Conservation (phyloP, 768 basidiomycete genomes). For the Suillus sp. region DNA sequence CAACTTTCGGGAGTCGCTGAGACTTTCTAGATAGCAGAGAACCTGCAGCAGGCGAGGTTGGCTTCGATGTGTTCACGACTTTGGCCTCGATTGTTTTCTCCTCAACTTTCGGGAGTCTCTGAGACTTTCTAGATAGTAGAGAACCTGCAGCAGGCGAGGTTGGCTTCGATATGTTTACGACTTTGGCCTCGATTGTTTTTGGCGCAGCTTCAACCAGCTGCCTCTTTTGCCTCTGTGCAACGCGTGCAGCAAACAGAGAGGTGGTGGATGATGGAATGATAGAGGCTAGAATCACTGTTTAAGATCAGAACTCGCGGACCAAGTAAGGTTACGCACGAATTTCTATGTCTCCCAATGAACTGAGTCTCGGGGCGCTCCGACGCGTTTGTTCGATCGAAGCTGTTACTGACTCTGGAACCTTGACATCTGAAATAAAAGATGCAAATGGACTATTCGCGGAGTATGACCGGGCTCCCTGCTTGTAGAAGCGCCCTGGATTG, state of each 20-base stretch:
- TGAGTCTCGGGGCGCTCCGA: conserved; percentile 17
- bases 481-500: conserved; percentile 2
- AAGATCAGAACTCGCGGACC: neutral
- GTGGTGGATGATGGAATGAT: neutral
- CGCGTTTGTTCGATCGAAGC: neutral
- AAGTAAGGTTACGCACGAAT: conserved; percentile 23
- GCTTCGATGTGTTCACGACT: neutral
- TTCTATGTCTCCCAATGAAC: conserved; percentile 24
- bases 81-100: neutral
- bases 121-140: conserved; percentile 1
- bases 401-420: conserved; percentile 2
- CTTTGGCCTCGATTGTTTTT: neutral
- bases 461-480: neutral
- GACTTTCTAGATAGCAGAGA: conserved; percentile 3
- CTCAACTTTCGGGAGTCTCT: neutral
- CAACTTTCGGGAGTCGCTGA: neutral
- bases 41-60: neutral
- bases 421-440: conserved; percentile 11
- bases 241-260: conserved; percentile 12
- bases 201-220: neutral
- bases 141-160: neutral
- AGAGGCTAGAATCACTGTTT: neutral
- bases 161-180: neutral
- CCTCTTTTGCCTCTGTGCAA: conserved; percentile 7
- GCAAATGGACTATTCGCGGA: conserved; percentile 7